phyloP scores from a whole-genome alignment of 2,329 filamentous ascomycete species.

The Alternaria sp. region DNA sequence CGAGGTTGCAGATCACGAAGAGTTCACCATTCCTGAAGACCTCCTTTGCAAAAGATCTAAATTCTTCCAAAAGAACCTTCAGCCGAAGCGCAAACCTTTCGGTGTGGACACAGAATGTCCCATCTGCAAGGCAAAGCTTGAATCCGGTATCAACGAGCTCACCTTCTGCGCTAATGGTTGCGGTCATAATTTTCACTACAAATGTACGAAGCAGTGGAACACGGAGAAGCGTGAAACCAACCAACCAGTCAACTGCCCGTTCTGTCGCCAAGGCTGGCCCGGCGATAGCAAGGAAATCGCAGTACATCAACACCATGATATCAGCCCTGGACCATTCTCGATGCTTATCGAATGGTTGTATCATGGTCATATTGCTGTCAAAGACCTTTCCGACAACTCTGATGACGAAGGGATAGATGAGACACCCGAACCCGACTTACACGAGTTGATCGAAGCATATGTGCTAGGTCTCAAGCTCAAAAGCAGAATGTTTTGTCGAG shows the following conservation, averaged over 20 bases:
- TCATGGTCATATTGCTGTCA: not conserved
- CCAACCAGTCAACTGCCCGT: not conserved
- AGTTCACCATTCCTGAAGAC: conserved; percentile 1
- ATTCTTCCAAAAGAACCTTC: not conserved
- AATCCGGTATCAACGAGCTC: not conserved
- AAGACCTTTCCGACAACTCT: not conserved
- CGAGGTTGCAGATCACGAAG: not conserved
- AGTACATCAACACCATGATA: not conserved
- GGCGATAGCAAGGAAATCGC: not conserved
- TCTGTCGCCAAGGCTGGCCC: not conserved
- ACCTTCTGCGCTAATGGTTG: not conserved
- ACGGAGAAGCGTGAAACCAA: not conserved
- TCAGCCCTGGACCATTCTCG: not conserved
- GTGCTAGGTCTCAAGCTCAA: not conserved
- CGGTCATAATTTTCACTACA: not conserved
- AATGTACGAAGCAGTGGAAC: not conserved
- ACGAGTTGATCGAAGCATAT: not conserved
- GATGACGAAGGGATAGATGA: not conserved
- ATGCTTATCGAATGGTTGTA: not conserved
- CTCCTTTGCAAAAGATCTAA: conserved; percentile 1
- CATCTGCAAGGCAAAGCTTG: not conserved
- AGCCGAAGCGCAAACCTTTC: not conserved
- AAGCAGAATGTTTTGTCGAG: not conserved
- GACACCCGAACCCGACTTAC: not conserved
- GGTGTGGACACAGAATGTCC: not conserved